A percentile compares a stretch with the other conserved stretches of the same genome.
phyloP scores from a whole-genome alignment of 768 basidiomycete genomes.

The Amanita rubescens region DNA sequence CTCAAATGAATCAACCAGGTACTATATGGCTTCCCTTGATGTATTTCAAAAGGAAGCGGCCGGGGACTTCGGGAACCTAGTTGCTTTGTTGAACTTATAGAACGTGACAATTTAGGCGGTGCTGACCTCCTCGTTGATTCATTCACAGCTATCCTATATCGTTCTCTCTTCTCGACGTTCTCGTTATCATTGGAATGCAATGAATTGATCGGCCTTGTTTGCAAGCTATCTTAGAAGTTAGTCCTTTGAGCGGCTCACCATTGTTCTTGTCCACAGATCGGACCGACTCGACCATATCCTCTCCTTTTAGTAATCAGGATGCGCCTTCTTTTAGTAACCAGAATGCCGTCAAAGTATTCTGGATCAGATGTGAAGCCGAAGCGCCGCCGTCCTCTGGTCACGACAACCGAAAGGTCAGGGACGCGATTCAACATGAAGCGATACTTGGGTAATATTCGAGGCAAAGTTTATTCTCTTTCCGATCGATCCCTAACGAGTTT shows the following conservation, averaged over 20 bases:
- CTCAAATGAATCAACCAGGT: slow-evolving; percentile 21
- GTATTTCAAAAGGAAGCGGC: slow-evolving; percentile 62
- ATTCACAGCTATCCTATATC: slow-evolving; percentile 48
- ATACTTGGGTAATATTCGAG: too few relatives aligned
- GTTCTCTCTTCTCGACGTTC: slow-evolving; percentile 34
- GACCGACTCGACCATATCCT: too few relatives aligned
- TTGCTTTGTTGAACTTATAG: slow-evolving; percentile 51
- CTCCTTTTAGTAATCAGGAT: too few relatives aligned
- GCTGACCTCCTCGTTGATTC: slow-evolving; percentile 67
- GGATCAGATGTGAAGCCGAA: too few relatives aligned
- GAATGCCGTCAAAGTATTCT: too few relatives aligned
- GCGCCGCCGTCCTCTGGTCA: too few relatives aligned
- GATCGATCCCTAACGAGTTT: too few relatives aligned
- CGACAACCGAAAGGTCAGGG: too few relatives aligned
- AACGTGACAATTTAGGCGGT: slow-evolving; percentile 46
- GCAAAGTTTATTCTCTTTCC: too few relatives aligned
- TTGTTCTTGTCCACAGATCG: too few relatives aligned
- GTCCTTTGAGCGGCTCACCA: slow-evolving; percentile 45
- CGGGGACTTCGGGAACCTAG: slow-evolving; percentile 36
- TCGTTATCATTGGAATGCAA: slow-evolving; percentile 44
- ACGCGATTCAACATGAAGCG: too few relatives aligned
- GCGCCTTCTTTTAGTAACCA: too few relatives aligned
- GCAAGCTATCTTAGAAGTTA: slow-evolving; percentile 58
- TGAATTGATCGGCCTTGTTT: slow-evolving; percentile 34
- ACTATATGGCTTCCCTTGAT: slow-evolving; percentile 62